These are phyloP conservation scores for Penicillium daleae DNA, from an alignment of 495 filamentous ascomycete genomes.

Conservation along the genomic window DNA sequence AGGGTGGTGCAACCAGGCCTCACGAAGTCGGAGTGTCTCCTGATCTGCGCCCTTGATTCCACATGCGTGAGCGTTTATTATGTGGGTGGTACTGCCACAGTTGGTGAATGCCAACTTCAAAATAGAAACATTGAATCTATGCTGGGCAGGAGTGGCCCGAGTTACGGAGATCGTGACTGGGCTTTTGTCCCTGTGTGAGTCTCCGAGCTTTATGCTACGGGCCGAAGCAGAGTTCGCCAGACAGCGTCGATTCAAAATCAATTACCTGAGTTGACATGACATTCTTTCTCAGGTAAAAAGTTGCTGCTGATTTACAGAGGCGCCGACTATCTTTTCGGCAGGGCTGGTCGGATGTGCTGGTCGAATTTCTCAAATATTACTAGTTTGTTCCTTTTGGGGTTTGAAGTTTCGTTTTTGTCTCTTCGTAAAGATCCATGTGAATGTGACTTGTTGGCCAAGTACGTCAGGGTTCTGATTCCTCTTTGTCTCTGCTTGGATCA, in stretches of 20 bases:
- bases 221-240: background rate
- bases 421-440: too few relatives aligned
- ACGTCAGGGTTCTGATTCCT: background rate
- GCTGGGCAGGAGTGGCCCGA: background rate
- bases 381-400: background rate
- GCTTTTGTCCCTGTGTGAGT: background rate
- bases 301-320: background rate
- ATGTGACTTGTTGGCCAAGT: background rate
- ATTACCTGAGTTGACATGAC: background rate
- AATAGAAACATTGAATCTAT: background rate
- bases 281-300: background rate
- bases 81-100: background rate
- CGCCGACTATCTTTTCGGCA: too few relatives aligned
- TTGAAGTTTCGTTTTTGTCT: background rate
- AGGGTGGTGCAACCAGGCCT: background rate
- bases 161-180: background rate
- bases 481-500: too few relatives aligned
- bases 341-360: background rate
- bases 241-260: background rate
- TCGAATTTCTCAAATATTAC: background rate
- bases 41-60: background rate
- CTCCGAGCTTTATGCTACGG: background rate
- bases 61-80: conserved; percentile 2
- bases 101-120: conserved; percentile 4
- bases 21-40: background rate